A percentile compares a stretch with the other conserved stretches of the same genome.
phyloP scores from a whole-genome alignment of 2,329 filamentous ascomycete genomes.

The Fusarium vanettenii region DNA sequence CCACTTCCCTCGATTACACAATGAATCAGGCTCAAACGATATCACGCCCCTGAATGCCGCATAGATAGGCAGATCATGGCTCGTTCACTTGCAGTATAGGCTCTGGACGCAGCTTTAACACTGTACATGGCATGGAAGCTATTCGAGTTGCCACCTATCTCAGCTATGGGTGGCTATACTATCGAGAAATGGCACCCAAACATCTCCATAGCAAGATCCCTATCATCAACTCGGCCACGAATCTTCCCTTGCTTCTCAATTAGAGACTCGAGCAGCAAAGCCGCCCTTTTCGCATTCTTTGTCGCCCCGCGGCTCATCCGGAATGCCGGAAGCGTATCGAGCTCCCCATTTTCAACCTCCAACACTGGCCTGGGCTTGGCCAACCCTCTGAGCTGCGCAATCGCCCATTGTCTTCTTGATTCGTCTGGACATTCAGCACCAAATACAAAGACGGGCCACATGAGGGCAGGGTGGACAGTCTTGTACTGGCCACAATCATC shows the following conservation, averaged over 20 bases:
- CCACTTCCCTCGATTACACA: neutral
- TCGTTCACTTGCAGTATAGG: neutral
- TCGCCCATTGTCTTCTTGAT: slow-evolving; percentile 4
- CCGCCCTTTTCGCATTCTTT: slow-evolving; percentile 5
- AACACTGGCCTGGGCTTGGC: slow-evolving; percentile 2
- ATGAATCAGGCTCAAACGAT: neutral
- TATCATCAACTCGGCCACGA: slow-evolving; percentile 9
- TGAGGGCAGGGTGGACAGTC: slow-evolving; percentile 13
- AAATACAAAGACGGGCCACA: slow-evolving; percentile 21
- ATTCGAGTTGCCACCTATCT: neutral
- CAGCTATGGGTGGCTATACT: neutral
- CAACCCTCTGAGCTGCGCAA: slow-evolving; percentile 8
- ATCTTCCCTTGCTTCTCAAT: slow-evolving; percentile 8
- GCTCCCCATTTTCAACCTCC: neutral
- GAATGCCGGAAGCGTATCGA: slow-evolving; percentile 7
- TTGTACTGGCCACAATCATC: neutral
- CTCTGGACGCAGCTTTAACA: neutral
- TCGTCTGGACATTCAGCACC: slow-evolving; percentile 1
- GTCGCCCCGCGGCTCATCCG: slow-evolving; percentile 4
- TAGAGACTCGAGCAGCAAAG: slow-evolving; percentile 7
- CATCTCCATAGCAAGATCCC: slow-evolving; percentile 15
- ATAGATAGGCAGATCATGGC: neutral
- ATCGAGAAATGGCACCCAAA: slow-evolving; percentile 25
- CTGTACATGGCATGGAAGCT: neutral
- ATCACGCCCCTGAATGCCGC: neutral